Conservation (phyloP, 2,329 filamentous ascomycete species). For the Dactylella cylindrospora region DNA sequence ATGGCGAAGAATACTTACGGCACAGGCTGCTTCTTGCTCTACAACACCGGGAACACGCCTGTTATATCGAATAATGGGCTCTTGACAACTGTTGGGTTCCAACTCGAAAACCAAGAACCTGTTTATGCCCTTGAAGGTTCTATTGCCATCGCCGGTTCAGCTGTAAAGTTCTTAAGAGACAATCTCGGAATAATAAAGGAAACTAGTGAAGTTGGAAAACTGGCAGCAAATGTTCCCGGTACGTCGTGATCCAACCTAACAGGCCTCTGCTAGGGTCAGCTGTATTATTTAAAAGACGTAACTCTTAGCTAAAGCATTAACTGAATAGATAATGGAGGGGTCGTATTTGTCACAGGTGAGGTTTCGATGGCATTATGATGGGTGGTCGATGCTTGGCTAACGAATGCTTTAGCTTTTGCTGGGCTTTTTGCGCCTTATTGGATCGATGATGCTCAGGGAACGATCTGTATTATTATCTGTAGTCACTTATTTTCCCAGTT, state of each 20-base stretch:
- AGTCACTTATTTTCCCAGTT: neutral
- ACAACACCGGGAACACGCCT: conserved; percentile 81
- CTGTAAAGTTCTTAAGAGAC: conserved; percentile 71
- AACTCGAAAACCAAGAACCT: conserved; percentile 69
- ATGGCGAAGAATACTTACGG: conserved; percentile 90
- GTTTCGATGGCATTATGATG: neutral
- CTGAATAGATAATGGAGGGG: conserved; percentile 71
- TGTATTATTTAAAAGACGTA: no score
- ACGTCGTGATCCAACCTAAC: neutral
- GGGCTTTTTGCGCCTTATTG: conserved; percentile 91
- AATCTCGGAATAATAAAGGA: conserved; percentile 64
- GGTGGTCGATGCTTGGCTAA: conserved; percentile 1
- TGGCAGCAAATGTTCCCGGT: conserved; percentile 47
- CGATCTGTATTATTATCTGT: conserved; percentile 61
- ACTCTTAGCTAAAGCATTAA: no score
- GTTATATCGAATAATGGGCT: conserved; percentile 82
- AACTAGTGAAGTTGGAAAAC: conserved; percentile 52
- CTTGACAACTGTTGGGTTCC: conserved; percentile 82
- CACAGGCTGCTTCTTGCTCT: conserved; percentile 84
- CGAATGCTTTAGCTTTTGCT: conserved; percentile 65
- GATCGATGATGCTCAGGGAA: conserved; percentile 90
- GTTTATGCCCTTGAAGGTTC: conserved; percentile 80
- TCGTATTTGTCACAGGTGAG: conserved; percentile 71
- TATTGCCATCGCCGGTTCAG: conserved; percentile 77
- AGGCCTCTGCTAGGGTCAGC: no score